Evolutionary conservation across 1,284 basidiomycete genomes (phyloP), one percentile per base, ranked within the genome.

Genomic region (Malassezia restricta): DNA sequence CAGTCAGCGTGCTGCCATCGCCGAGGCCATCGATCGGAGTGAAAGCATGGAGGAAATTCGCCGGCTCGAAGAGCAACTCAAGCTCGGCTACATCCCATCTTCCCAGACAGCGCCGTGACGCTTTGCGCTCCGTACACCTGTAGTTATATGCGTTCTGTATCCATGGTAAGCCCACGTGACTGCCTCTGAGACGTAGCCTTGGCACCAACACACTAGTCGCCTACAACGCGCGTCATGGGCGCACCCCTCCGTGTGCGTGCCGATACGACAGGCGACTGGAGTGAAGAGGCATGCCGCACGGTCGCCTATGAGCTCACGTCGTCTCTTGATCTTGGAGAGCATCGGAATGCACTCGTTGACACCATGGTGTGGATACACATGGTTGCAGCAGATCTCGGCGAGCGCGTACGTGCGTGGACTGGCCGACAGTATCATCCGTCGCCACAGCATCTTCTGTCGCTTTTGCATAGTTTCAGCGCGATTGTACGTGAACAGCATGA

Each of bases 401-500:
- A 83, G 55, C 83, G 86, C 48, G 79, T 98, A 51, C 87, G 87
- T 63, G 84, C 88, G 40, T 80, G 89, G 50, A 88, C 92, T 76
- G 91, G 90, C 29, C 83, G 88, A 43, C 86, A 88, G 74, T 92
- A 92, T 73, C 87, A 95, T 72, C 86, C 92, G n/a, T 98, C 94
- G 1, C 94, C 94, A 0, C 82, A 95, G 17, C 92, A 96, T 75
- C 96, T 96, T 74, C 81, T 99, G 54, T 94, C 98, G 73, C 95
- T 99, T 71, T 92, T 99, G 76, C 87, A 94, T 62, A 91, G 98
- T 66, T 99, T 95, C 67, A 91, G 96, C 33, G 81, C 84, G n/a
- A 80, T 99, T 30, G 90, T 91, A 67, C 87, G 84, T 52, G 91
- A 98, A 76, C 98, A 98, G 76, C 85, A 90, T n/a, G 91, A 95